Percentiles rank a stretch among this genome's conserved stretches.
Evolutionary conservation across 805 yeast genomes (phyloP).

Genomic region (Debaryomyces tyrocola): DNA sequence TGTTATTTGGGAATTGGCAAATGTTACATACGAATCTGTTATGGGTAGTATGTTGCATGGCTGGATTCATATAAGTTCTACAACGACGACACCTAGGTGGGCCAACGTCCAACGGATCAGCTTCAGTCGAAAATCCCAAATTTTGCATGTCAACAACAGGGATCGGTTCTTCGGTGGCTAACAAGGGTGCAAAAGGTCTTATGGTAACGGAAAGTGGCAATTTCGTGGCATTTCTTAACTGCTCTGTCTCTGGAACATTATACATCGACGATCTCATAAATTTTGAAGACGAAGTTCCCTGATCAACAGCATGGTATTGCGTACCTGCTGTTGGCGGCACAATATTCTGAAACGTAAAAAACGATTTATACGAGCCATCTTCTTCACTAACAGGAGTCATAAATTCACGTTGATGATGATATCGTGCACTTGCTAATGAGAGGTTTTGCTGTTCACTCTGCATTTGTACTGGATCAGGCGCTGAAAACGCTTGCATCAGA

Average conservation of each 20-base stretch:
- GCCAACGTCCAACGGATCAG: conserved; percentile 41
- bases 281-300: conserved; percentile 82
- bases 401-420: conserved; percentile 22
- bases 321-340: conserved; percentile 84
- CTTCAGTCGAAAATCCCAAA: conserved; percentile 24
- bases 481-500: background rate
- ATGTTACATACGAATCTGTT: conserved; percentile 78
- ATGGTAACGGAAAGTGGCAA: conserved; percentile 81
- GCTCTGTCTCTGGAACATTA: conserved; percentile 74
- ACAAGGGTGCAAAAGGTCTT: conserved; percentile 77
- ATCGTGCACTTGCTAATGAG: conserved; percentile 17
- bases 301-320: conserved; percentile 68
- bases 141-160: conserved; percentile 65
- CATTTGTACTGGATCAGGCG: background rate
- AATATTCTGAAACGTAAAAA: conserved; percentile 73
- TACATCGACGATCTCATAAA: conserved; percentile 79
- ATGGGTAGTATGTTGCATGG: conserved; percentile 64
- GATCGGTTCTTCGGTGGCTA: conserved; percentile 52
- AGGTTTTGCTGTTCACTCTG: conserved; percentile 7
- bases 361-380: conserved; percentile 42
- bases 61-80: conserved; percentile 85
- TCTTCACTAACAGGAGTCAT: conserved; percentile 22
- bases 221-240: conserved; percentile 63
- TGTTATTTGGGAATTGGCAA: conserved; percentile 71
- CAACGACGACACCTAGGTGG: conserved; percentile 93